phyloP scores from a whole-genome alignment of 768 basidiomycete species.

The Russula sp. region DNA sequence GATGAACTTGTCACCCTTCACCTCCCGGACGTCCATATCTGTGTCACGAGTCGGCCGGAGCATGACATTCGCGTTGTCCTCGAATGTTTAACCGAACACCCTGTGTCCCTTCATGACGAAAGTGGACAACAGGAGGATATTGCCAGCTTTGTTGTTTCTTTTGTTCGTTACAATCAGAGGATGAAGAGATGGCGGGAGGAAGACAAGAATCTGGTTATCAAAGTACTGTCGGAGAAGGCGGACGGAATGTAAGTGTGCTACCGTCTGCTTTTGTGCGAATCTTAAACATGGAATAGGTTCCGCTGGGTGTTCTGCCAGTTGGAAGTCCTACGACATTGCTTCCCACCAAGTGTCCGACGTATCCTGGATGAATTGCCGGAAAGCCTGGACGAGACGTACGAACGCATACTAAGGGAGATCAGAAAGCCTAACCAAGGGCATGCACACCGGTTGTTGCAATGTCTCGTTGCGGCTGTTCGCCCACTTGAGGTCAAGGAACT shows the following conservation, averaged over 20 bases:
- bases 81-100: neutral
- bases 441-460: constrained; percentile 14
- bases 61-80: constrained; percentile 2
- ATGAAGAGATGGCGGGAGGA: neutral
- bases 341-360: neutral
- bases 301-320: neutral
- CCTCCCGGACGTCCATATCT: neutral
- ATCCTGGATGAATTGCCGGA: constrained; percentile 2
- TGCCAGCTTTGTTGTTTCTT: neutral
- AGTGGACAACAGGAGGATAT: constrained; percentile 1
- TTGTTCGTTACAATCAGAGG: neutral
- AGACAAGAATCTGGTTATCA: neutral
- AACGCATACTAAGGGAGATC: constrained; percentile 10
- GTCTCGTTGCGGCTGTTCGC: neutral
- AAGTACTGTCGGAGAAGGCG: neutral
- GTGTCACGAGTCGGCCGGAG: constrained; percentile 15
- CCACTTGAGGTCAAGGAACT: constrained; percentile 9
- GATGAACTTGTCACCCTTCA: neutral
- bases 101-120: constrained; percentile 7
- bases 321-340: neutral
- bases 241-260: neutral
- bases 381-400: constrained; percentile 10
- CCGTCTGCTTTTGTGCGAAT: neutral
- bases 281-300: neutral
- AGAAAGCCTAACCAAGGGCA: neutral